These are phyloP conservation scores for Cymbopogon flexuosus DNA, from an alignment of 202 grass and related monocot species.

Conservation along the genomic window DNA sequence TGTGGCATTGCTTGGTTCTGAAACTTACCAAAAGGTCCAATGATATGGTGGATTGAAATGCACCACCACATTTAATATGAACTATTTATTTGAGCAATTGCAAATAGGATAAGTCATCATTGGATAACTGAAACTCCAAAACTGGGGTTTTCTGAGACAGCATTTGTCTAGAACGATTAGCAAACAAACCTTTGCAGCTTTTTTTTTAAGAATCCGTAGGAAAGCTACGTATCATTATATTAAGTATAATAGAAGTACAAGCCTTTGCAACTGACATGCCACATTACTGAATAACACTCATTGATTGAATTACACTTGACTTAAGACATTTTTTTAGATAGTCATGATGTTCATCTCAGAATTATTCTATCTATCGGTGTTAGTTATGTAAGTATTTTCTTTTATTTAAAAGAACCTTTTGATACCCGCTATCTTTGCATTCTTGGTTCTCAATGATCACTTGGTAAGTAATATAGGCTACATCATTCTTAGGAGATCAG, in stretches of 20 bases:
- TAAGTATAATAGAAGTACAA: not conserved
- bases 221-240: not conserved
- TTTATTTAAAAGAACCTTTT: slow-evolving; percentile 3
- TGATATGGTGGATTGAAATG: not conserved
- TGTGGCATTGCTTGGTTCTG: not conserved
- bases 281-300: not conserved
- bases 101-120: not conserved
- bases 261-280: not conserved
- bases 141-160: not conserved
- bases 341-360: not conserved
- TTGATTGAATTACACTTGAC: not conserved
- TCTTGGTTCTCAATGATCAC: slow-evolving; percentile 28
- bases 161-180: not conserved
- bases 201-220: not conserved
- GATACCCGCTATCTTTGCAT: slow-evolving; percentile 12
- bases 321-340: not conserved
- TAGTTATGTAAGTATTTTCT: slow-evolving; percentile 17
- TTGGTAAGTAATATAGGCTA: slow-evolving; percentile 41
- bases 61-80: not conserved
- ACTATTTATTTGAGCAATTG: not conserved
- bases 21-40: not conserved
- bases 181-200: not conserved
- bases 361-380: not conserved
- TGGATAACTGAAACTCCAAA: not conserved
- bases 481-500: slow-evolving; percentile 69